Conservation (phyloP, 306 rosid genomes). For the Casuarina equisetifolia region DNA sequence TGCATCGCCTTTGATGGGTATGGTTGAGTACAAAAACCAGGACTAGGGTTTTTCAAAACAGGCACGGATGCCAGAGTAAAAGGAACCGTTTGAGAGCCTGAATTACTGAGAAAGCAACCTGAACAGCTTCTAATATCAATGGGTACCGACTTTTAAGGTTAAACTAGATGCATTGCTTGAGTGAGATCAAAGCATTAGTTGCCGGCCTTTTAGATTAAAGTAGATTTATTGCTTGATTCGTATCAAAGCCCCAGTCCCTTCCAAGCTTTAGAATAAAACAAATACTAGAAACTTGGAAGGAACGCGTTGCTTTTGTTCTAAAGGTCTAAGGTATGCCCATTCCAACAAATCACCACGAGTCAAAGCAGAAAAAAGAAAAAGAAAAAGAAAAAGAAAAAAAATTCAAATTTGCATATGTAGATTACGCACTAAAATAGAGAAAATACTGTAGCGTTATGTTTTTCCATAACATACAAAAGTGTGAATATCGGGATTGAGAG, state of each 20-base stretch:
- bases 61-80: too few relatives aligned
- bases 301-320: slow-evolving; percentile 24
- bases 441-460: neutral
- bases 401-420: too few relatives aligned
- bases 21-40: too few relatives aligned
- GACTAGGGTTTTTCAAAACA: too few relatives aligned
- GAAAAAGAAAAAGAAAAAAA: too few relatives aligned
- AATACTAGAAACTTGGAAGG: slow-evolving; percentile 6
- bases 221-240: neutral
- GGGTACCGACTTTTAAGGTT: neutral
- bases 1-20: too few relatives aligned
- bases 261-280: neutral
- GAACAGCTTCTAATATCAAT: neutral
- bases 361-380: too few relatives aligned
- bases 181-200: neutral
- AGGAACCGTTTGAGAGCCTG: neutral
- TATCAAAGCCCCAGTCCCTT: slow-evolving; percentile 4
- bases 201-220: too few relatives aligned
- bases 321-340: too few relatives aligned
- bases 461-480: slow-evolving; percentile 3
- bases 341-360: too few relatives aligned
- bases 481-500: slow-evolving; percentile 45
- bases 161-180: neutral
- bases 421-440: neutral
- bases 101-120: neutral